Conservation (phyloP, 441 rosid genomes). For the Adansonia rubrostipa region DNA sequence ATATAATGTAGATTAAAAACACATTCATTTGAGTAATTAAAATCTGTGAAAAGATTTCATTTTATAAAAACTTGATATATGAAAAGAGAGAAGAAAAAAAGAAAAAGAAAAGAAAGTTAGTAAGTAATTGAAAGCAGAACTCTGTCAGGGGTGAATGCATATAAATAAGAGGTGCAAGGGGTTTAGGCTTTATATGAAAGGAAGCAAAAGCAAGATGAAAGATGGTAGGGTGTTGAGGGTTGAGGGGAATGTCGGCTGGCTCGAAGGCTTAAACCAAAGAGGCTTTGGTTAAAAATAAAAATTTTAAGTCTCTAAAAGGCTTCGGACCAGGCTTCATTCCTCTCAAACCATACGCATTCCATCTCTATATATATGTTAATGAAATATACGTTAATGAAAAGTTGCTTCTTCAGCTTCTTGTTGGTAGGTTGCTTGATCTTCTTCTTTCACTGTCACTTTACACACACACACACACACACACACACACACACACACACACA, state of each 20-base stretch:
- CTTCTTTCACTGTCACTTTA: too few relatives aligned
- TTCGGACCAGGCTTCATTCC: conserved; percentile 57
- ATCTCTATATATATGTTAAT: too few relatives aligned
- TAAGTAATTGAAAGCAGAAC: neutral
- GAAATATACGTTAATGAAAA: too few relatives aligned
- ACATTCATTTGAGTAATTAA: too few relatives aligned
- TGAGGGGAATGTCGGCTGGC: conserved; percentile 56
- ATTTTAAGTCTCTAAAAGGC: conserved; percentile 18
- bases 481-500: too few relatives aligned
- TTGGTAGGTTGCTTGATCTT: too few relatives aligned
- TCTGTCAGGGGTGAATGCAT: neutral
- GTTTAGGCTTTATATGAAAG: conserved; percentile 6
- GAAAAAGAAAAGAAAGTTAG: too few relatives aligned
- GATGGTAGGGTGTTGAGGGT: neutral
- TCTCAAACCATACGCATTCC: conserved; percentile 29
- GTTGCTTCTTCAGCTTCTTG: too few relatives aligned
- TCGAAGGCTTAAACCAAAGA: conserved; percentile 25
- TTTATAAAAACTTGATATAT: conserved; percentile 12
- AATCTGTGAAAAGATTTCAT: neutral
- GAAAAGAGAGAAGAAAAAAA: neutral
- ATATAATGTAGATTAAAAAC: too few relatives aligned
- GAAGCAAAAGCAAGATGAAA: neutral
- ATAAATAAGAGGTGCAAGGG: conserved; percentile 20
- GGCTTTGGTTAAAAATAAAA: conserved; percentile 23
- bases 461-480: too few relatives aligned